These are phyloP conservation scores for Globisporangium emineosum DNA, from an alignment of 352 stramenopile genomes.

Conservation along the genomic window DNA sequence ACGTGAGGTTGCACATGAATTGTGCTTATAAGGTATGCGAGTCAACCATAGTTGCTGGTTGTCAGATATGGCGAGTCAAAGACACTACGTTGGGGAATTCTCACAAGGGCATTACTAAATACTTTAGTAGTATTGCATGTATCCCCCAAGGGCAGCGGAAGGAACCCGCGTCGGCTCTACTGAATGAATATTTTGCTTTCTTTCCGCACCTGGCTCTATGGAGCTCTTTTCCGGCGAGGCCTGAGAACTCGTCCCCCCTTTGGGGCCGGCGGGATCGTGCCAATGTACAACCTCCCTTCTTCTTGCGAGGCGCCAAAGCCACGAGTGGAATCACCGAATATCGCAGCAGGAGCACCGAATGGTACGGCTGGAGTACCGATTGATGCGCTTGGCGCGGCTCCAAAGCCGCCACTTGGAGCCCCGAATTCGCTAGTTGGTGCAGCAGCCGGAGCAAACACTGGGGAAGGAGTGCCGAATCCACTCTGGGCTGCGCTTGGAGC, in stretches of 20 bases:
- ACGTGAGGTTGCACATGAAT: no score
- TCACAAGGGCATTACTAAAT: no score
- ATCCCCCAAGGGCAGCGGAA: no score
- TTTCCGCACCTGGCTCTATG: slow-evolving; percentile 19
- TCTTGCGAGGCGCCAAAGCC: slow-evolving; percentile 35
- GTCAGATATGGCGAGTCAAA: no score
- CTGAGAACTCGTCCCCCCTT: slow-evolving; percentile 65
- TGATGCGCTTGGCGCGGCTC: slow-evolving; percentile 14
- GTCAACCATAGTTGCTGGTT: no score
- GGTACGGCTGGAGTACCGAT: slow-evolving; percentile 22
- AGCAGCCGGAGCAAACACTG: slow-evolving; percentile 4
- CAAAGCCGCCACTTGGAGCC: slow-evolving; percentile 18
- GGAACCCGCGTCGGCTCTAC: not conserved
- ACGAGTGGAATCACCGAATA: slow-evolving; percentile 11
- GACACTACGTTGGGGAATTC: no score
- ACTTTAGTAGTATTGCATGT: no score
- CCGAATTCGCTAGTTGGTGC: slow-evolving; percentile 27
- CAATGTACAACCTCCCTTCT: slow-evolving; percentile 73
- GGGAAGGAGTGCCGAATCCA: not conserved
- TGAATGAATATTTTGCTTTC: not conserved
- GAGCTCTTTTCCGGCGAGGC: slow-evolving; percentile 28
- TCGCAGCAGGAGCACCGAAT: slow-evolving; percentile 31
- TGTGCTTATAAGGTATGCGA: no score
- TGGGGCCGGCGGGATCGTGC: slow-evolving; percentile 39
- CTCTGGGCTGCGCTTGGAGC: slow-evolving; percentile 3